Base-by-base conservation (phyloP, 768 basidiomycete species). In the Naganishia antarctica region DNA sequence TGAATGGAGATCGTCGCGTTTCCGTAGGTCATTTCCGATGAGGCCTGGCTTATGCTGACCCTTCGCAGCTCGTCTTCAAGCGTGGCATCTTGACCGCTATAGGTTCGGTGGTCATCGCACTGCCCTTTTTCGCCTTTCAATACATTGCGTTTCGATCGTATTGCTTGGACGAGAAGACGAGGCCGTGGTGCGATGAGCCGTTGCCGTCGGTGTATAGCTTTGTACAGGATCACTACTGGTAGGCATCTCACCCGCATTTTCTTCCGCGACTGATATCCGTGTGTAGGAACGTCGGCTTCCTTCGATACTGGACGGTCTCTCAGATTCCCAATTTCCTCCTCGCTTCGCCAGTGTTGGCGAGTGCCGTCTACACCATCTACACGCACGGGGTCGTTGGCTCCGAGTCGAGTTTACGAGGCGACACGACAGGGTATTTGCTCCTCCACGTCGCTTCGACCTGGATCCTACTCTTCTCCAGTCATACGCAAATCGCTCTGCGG, bases 241-340 rank as follows among this genome's bases (percentile, higher is more conserved):
- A 41, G 29, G 62, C 15, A 37, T 43, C 23, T n/a, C n/a, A n/a
- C n/a, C n/a, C n/a, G n/a, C n/a, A n/a, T n/a, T n/a, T n/a, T n/a
- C n/a, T n/a, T n/a, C 25, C 28, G 45, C 2, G 5, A 15, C 26
- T n/a, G 23, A 32, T 18, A 21, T 47, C 11, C 34, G 18, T 16
- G 21, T 23, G 15, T 64, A 81, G 80, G 96, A 81, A 88, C 73
- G 79, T 83, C 64, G 91, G 93, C 16, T 84, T 93, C 68, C 76
- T 99, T 66, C 83, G 81, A 2, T 98, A 98, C 77, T 99, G 90
- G 90, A 86, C 86, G 0, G 66, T 79, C 25, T 78, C 82, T 31
- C 93, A 99, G 76, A 70, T 91, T 1, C 96, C 96, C 48, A 96
- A 97, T 77, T 89, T 97, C 73, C 68, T 90, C 65, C 81, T 98